phyloP scores from a whole-genome alignment of 208 protist species.

The Trypanosoma melophagium region DNA sequence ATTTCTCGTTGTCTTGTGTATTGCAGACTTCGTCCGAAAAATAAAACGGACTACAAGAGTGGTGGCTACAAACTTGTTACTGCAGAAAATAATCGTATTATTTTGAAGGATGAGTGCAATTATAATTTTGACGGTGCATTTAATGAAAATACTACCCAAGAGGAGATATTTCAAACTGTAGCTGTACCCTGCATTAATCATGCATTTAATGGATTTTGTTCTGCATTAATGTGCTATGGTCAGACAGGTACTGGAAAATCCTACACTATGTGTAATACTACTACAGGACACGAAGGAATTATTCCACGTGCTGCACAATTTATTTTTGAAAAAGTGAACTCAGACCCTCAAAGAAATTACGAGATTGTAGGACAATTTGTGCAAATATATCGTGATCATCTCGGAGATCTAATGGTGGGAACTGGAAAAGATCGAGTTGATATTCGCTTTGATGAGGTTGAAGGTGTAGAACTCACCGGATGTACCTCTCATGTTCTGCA shows the following conservation, averaged over 20 bases:
- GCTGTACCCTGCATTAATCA: slow-evolving; percentile 80
- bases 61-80: slow-evolving; percentile 57
- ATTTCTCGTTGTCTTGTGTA: slow-evolving; percentile 76
- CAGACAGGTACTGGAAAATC: slow-evolving; percentile 92
- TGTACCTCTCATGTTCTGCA: slow-evolving; percentile 62
- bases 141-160: slow-evolving; percentile 58
- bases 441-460: slow-evolving; percentile 66
- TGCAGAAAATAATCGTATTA: slow-evolving; percentile 48
- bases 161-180: slow-evolving; percentile 77
- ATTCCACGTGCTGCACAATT: slow-evolving; percentile 78
- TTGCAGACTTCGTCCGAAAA: slow-evolving; percentile 68
- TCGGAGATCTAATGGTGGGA: slow-evolving; percentile 79
- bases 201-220: slow-evolving; percentile 86
- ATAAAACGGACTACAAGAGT: slow-evolving; percentile 72
- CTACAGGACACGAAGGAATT: slow-evolving; percentile 77
- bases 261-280: slow-evolving; percentile 90
- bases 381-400: slow-evolving; percentile 89
- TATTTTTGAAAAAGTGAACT: slow-evolving; percentile 68
- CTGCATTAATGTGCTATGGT: slow-evolving; percentile 91
- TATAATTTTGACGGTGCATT: slow-evolving; percentile 90
- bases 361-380: slow-evolving; percentile 78
- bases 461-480: slow-evolving; percentile 72
- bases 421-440: slow-evolving; percentile 72
- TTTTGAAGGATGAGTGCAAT: slow-evolving; percentile 77
- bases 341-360: slow-evolving; percentile 34